Evolutionary conservation across 805 yeast genomes (phyloP), one percentile per base, ranked within the genome.

Genomic region (Metschnikowia colocasiae): DNA sequence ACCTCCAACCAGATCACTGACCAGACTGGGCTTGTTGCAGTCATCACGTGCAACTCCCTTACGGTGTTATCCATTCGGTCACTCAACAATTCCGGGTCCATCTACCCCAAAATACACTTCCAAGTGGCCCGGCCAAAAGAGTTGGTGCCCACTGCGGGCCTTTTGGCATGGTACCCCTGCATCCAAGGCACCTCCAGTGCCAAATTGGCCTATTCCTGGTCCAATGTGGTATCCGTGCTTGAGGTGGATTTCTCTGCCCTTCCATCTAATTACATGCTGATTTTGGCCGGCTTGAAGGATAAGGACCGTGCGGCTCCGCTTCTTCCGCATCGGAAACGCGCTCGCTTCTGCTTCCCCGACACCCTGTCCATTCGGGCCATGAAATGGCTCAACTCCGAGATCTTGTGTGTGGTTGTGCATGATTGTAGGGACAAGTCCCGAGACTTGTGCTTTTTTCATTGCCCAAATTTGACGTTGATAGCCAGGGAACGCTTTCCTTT

Each of bases 161-260:
- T 33, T 33, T 57, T 82, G 7, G 63, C 76, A 13, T 85, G 92
- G 94, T 82, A 71, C 54, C 94, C 94, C 0, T 62, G 70, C 45
- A 62, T 67, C 52, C 36, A 36, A 18, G 12, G 31, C 25, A 38
- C 22, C 7, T 22, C 55, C 30, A 59, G 55, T 55, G 58, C 88
- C 0, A 65, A 74, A 49, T 61, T 87, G 35, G 91, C 86, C 0
- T 86, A 82, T 53, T 72, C 86, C 32, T 85, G 89, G 85, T 71
- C 79, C n/a, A 80, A 82, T 49, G 69, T 73, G 6, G 56, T 87
- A 45, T 79, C 82, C 0, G 57, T 87, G 1, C 53, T 83, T 7
- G 84, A 82, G 46, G 62, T 83, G 2, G 63, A 60, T 16, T 61
- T 69, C 45, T 69, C 69, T 10, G 59, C 64, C 6, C 61, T 69